These are phyloP conservation scores for Glycine latifolia DNA, from an alignment of 306 rosid species.

Conservation along the genomic window DNA sequence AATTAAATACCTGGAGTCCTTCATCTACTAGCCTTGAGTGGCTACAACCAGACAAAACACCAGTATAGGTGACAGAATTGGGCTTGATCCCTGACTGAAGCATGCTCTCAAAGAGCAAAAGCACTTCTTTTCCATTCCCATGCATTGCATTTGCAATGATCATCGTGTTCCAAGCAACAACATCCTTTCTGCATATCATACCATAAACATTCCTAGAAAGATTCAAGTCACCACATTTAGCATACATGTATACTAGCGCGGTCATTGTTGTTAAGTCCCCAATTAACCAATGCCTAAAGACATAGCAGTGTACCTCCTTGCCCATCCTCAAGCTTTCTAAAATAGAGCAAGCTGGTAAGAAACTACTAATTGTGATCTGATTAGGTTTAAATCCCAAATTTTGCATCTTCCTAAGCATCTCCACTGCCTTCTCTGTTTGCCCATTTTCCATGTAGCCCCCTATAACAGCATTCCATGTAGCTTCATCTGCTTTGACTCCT, in stretches of 20 bases:
- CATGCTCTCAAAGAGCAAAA: constrained; percentile 57
- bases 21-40: constrained; percentile 63
- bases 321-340: constrained; percentile 63
- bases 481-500: constrained; percentile 53
- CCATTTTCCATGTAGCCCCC: constrained; percentile 65
- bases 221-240: constrained; percentile 68
- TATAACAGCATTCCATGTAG: constrained; percentile 68
- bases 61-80: constrained; percentile 60
- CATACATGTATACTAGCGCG: constrained; percentile 58
- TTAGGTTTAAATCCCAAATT: constrained; percentile 60
- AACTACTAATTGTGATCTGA: constrained; percentile 57
- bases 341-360: constrained; percentile 64
- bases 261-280: constrained; percentile 56
- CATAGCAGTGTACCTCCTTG: constrained; percentile 62
- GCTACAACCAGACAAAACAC: constrained; percentile 69
- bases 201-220: constrained; percentile 51
- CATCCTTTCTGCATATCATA: constrained; percentile 55
- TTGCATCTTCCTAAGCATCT: constrained; percentile 65
- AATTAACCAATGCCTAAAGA: constrained; percentile 53
- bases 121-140: constrained; percentile 64
- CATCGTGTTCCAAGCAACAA: constrained; percentile 69
- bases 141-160: constrained; percentile 66
- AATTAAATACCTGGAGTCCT: constrained; percentile 54
- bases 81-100: constrained; percentile 54
- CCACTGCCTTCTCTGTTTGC: constrained; percentile 50